Base-by-base conservation (phyloP, 1,284 basidiomycete genomes). In the Inonotus obliquus region DNA sequence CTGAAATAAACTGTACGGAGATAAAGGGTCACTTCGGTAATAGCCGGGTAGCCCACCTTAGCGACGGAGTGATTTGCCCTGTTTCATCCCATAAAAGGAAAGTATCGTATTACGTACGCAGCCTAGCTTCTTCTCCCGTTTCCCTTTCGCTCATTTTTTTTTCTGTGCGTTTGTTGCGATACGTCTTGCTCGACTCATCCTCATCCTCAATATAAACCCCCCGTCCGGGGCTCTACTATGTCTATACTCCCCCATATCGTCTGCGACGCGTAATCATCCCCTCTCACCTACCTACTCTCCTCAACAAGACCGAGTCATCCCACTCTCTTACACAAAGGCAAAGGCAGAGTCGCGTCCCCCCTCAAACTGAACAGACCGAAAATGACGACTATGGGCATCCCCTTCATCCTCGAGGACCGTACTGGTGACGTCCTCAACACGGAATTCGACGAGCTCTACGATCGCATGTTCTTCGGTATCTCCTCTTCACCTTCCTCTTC, bases 401-500 rank as follows among this genome's bases (percentile, higher is more conserved):
- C 80, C 37, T 85, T 76, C 73, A 79, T 81, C 56, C 78, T 89
- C 57, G 87, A 89, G 71, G 87, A 89, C 75, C 82, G 86, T 54
- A 85, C 86, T 0, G 86, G 83, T n/a, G 71, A 75, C 17, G 73
- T 80, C 63, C 74, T 76, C 11, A 72, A 73, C 53, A 80, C 85
- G 0, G 86, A 89, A 74, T 88, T 83, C 66, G 85, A 89, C 68
- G 87, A 89, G 67, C 81, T 88, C 66, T 89, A 89, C 69, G 87
- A 89, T 72, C 81, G 87, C 60, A 73, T 83, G 65, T 89, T 87
- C 74, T 79, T 87, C 61, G 85, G 83, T 61, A 77, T 88, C 48
- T n/a, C 51, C n/a, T 52, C 51, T 21, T n/a, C 57, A 27, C 27
- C 53, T 25, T 32, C 35, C 78, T 79, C 1, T 71, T 75, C 19